phyloP scores from a whole-genome alignment of 108 stramenopile genomes.

The Cyclotella sp. region DNA sequence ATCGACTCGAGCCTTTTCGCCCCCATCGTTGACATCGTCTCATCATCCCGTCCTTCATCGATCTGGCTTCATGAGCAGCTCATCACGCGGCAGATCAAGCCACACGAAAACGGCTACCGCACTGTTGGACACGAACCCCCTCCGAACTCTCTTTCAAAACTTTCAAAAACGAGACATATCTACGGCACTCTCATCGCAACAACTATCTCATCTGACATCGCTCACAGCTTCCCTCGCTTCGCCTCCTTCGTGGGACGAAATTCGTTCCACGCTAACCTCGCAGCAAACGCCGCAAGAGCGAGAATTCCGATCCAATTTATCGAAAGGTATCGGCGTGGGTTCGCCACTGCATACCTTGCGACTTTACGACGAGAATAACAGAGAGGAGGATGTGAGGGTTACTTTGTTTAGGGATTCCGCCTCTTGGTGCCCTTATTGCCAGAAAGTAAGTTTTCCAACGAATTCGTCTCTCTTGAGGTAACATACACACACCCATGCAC shows the following conservation, averaged over 20 bases:
- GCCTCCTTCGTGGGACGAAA: slow-evolving; percentile 52
- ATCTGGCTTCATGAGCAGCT: not conserved
- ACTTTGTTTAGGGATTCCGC: slow-evolving; percentile 83
- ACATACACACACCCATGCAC: too few relatives aligned
- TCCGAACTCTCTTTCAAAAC: not conserved
- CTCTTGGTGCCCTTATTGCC: slow-evolving; percentile 92
- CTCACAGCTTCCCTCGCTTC: not conserved
- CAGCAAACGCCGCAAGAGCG: slow-evolving; percentile 59
- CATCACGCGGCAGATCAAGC: too few relatives aligned
- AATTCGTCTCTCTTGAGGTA: not conserved
- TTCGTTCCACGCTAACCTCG: slow-evolving; percentile 53
- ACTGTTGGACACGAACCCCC: not conserved
- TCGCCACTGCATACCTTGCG: slow-evolving; percentile 81
- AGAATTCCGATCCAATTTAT: slow-evolving; percentile 67
- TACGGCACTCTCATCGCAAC: not conserved
- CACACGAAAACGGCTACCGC: not conserved
- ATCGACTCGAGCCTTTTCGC: not conserved
- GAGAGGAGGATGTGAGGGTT: slow-evolving; percentile 82
- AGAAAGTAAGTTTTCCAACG: slow-evolving; percentile 59
- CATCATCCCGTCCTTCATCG: not conserved
- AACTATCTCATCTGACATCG: not conserved
- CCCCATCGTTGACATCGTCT: not conserved
- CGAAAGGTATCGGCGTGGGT: slow-evolving; percentile 67
- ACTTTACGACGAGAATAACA: slow-evolving; percentile 78
- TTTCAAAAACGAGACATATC: not conserved